Percentiles rank a stretch among this genome's conserved stretches.
Conservation (phyloP, 1,139 yeast genomes). For the Kodamaea sp. region DNA sequence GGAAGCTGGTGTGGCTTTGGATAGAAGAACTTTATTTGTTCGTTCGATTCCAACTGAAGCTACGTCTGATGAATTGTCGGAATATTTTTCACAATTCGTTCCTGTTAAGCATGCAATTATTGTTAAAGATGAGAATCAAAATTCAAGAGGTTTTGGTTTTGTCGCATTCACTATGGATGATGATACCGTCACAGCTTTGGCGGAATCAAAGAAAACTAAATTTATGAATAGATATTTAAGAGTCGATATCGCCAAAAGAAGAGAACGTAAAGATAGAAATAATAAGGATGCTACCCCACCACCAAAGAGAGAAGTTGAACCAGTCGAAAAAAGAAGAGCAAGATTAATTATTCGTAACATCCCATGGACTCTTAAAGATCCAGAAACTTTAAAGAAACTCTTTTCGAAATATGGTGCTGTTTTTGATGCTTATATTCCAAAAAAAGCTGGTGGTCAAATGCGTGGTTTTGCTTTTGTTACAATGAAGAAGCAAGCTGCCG, state of each 20-base stretch:
- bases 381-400: slow-evolving; percentile 62
- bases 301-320: slow-evolving; percentile 27
- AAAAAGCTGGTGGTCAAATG: slow-evolving; percentile 85
- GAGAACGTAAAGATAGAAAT: slow-evolving; percentile 61
- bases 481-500: slow-evolving; percentile 76
- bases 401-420: slow-evolving; percentile 84
- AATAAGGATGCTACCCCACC: slow-evolving; percentile 14
- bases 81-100: slow-evolving; percentile 83
- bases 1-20: slow-evolving; percentile 37
- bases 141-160: slow-evolving; percentile 92
- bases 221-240: slow-evolving; percentile 65
- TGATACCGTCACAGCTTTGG: slow-evolving; percentile 76
- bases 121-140: slow-evolving; percentile 71
- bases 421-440: slow-evolving; percentile 84
- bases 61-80: slow-evolving; percentile 74
- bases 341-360: slow-evolving; percentile 84
- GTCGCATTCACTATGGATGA: slow-evolving; percentile 85
- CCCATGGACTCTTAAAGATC: slow-evolving; percentile 92
- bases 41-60: slow-evolving; percentile 79
- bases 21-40: slow-evolving; percentile 72
- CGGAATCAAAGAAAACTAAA: slow-evolving; percentile 60
- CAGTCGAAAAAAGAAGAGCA: slow-evolving; percentile 66
- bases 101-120: slow-evolving; percentile 95
- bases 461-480: slow-evolving; percentile 94
- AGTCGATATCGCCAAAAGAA: slow-evolving; percentile 86